A percentile compares a stretch with the other conserved stretches of the same genome.
Evolutionary conservation across 2,329 filamentous ascomycete species (phyloP).

Genomic region (Pyrenochaeta sp.): DNA sequence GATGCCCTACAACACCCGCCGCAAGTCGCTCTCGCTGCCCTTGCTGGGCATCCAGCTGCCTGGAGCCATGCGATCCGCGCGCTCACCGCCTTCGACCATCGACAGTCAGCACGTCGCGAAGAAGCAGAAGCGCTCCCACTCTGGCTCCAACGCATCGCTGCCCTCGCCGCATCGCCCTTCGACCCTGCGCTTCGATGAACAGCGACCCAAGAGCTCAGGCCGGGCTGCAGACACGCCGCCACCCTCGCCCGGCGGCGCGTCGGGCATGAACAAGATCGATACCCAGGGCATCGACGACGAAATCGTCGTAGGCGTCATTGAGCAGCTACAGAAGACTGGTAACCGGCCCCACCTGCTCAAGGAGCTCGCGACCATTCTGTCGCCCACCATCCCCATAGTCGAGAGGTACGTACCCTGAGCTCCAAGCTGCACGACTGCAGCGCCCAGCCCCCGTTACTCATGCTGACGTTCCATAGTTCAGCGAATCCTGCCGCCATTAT

Average conservation of each 20-base stretch:
- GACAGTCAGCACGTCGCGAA: slow-evolving; percentile 65
- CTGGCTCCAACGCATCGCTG: slow-evolving; percentile 50
- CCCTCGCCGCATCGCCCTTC: slow-evolving; percentile 55
- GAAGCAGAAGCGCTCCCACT: slow-evolving; percentile 79
- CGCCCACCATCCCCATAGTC: slow-evolving; percentile 78
- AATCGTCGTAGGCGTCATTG: slow-evolving; percentile 89
- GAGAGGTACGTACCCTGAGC: slow-evolving; percentile 77
- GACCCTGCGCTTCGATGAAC: slow-evolving; percentile 56
- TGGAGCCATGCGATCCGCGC: slow-evolving; percentile 57
- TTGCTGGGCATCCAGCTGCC: slow-evolving; percentile 90
- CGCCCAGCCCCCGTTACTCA: slow-evolving; percentile 36
- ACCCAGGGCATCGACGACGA: slow-evolving; percentile 89
- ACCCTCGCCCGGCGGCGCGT: slow-evolving; percentile 69
- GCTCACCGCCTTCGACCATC: slow-evolving; percentile 63
- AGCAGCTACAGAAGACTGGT: slow-evolving; percentile 85
- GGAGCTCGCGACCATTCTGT: slow-evolving; percentile 83
- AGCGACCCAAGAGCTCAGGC: slow-evolving; percentile 54
- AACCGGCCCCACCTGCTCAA: slow-evolving; percentile 96
- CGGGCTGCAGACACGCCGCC: slow-evolving; percentile 74
- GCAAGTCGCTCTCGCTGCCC: slow-evolving; percentile 92
- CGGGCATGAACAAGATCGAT: slow-evolving; percentile 68
- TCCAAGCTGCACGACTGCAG: slow-evolving; percentile 18
- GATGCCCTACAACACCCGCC: slow-evolving; percentile 96
- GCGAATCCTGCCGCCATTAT: slow-evolving; percentile 95
- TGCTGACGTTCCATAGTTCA: slow-evolving; percentile 68